Conservation (phyloP, 352 stramenopile species). For the Plasmopara muralis region DNA sequence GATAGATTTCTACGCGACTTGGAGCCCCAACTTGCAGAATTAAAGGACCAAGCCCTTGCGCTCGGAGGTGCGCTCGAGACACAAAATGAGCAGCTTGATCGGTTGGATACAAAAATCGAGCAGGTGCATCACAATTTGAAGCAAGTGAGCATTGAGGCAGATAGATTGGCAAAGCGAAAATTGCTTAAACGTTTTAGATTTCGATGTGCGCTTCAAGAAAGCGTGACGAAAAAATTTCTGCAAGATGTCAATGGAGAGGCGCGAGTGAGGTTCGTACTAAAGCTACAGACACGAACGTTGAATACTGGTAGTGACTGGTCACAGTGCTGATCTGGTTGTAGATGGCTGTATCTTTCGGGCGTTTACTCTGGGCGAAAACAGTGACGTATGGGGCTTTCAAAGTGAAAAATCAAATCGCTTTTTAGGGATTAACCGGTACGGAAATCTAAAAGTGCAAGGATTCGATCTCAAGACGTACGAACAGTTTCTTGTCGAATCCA, state of each 20-base stretch:
- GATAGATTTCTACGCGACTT: slow-evolving; percentile 45
- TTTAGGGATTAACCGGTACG: slow-evolving; percentile 64
- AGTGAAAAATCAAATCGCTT: slow-evolving; percentile 61
- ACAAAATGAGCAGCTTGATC: slow-evolving; percentile 59
- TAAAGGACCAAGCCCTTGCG: slow-evolving; percentile 61
- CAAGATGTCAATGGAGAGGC: slow-evolving; percentile 53
- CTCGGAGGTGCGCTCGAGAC: slow-evolving; percentile 51
- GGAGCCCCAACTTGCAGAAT: slow-evolving; percentile 48
- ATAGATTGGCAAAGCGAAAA: slow-evolving; percentile 37
- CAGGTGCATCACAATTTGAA: slow-evolving; percentile 64
- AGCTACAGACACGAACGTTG: background rate
- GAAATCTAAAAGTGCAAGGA: slow-evolving; percentile 56
- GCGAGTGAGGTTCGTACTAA: slow-evolving; percentile 35
- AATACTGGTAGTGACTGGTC: background rate
- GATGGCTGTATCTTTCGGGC: slow-evolving; percentile 65
- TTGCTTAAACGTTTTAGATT: slow-evolving; percentile 44
- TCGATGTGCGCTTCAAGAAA: slow-evolving; percentile 68
- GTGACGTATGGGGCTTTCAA: slow-evolving; percentile 73
- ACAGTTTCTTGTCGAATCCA: slow-evolving; percentile 58
- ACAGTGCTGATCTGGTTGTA: slow-evolving; percentile 46
- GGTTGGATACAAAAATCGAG: slow-evolving; percentile 58
- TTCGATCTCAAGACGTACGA: slow-evolving; percentile 66
- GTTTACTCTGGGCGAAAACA: slow-evolving; percentile 70
- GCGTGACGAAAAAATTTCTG: slow-evolving; percentile 43
- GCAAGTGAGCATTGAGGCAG: slow-evolving; percentile 54